A percentile compares a stretch with the other conserved stretches of the same genome.
These are phyloP conservation scores for Oenanthe javanica DNA, from an alignment of 140 eudicot genomes.

Conservation along the genomic window DNA sequence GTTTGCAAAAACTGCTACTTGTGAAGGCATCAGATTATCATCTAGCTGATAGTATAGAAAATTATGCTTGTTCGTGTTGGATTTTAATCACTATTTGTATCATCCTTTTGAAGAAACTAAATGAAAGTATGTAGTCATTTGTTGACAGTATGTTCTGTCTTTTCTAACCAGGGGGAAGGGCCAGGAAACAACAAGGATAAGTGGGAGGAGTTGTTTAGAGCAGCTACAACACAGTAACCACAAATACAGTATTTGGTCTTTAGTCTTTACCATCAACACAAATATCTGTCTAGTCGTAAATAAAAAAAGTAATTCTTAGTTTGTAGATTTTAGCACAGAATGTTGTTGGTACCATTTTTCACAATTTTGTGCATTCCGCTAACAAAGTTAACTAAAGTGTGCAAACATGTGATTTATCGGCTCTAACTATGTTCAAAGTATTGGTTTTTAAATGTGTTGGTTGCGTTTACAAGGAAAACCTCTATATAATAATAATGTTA, in stretches of 20 bases:
- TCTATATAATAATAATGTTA: too few relatives aligned
- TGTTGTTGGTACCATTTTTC: not conserved
- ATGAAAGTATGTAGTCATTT: not conserved
- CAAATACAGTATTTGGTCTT: not conserved
- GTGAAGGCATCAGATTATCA: not conserved
- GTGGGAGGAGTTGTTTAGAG: constrained; percentile 64
- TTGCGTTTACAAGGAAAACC: too few relatives aligned
- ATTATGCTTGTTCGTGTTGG: not conserved
- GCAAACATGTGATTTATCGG: not conserved
- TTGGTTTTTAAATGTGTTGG: too few relatives aligned
- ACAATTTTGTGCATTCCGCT: not conserved
- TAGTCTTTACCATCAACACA: not conserved
- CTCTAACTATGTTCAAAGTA: not conserved
- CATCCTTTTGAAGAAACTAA: not conserved
- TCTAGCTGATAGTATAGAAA: not conserved
- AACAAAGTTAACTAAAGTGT: not conserved
- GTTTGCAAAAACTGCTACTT: not conserved
- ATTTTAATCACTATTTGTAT: not conserved
- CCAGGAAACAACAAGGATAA: constrained; percentile 60
- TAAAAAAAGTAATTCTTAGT: not conserved
- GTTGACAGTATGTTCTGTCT: not conserved
- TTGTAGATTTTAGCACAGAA: not conserved
- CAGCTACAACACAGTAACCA: constrained; percentile 38
- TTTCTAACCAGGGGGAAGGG: constrained; percentile 60
- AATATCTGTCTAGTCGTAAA: not conserved